These are phyloP conservation scores for Paramecium bursaria DNA, from an alignment of 73 alveolate species.

Conservation along the genomic window DNA sequence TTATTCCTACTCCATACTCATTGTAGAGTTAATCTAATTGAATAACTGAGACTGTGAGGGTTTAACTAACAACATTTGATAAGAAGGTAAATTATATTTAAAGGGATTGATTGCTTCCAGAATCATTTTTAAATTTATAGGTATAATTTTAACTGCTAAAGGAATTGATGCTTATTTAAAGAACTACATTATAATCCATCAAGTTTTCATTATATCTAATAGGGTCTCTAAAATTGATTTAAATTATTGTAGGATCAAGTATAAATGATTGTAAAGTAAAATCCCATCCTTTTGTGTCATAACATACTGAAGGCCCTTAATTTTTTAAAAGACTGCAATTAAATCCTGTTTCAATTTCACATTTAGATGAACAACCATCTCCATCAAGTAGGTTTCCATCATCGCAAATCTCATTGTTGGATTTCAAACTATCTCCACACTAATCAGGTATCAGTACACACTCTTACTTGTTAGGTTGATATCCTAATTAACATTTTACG, in stretches of 20 bases:
- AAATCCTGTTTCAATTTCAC: slow-evolving; percentile 43
- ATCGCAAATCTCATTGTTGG: slow-evolving; percentile 42
- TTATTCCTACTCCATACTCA: slow-evolving; percentile 4
- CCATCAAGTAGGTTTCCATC: slow-evolving; percentile 57
- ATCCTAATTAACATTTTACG: background rate
- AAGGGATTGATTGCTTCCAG: slow-evolving; percentile 3
- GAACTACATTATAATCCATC: background rate
- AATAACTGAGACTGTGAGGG: slow-evolving; percentile 28
- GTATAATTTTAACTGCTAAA: background rate
- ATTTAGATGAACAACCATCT: slow-evolving; percentile 50
- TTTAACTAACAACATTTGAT: slow-evolving; percentile 25
- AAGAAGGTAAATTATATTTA: slow-evolving; percentile 19
- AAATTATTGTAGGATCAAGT: background rate
- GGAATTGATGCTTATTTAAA: background rate
- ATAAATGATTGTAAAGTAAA: slow-evolving; percentile 7
- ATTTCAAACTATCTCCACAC: slow-evolving; percentile 41
- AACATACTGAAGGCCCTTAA: slow-evolving; percentile 60
- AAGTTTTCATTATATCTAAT: slow-evolving; percentile 4
- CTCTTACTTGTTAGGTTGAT: background rate
- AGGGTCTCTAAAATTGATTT: background rate
- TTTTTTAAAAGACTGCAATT: slow-evolving; percentile 30
- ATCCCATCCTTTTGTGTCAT: slow-evolving; percentile 33
- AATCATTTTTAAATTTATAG: background rate
- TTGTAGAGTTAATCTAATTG: background rate
- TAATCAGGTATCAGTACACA: slow-evolving; percentile 7